Base-by-base conservation (phyloP, 345 rosid species). In the Hibiscus mutabilis region DNA sequence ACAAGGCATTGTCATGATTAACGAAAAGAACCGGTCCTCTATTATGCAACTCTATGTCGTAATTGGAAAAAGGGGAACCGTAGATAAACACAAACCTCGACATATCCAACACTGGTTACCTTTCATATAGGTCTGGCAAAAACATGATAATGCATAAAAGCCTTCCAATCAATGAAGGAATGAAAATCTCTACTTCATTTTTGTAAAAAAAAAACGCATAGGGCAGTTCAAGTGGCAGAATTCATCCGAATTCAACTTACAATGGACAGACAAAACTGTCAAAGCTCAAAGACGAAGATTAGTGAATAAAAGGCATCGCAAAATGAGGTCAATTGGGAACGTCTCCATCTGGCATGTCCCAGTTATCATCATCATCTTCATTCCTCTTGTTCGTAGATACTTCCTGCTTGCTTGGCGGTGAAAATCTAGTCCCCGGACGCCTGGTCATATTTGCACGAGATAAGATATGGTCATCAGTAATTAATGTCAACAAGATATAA, bases 281-380 rank as follows among this genome's bases (percentile, higher is more conserved):
- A 11, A 19, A 61, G 60, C 62, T 58, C 75, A 73, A 69, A 73
- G 40, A 21, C 13, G 27, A 68, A 76, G 33, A 61, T 19, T 60
- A 64, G 68, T 71, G 13, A 66, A 73, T 27, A 71, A 51, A 79
- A 60, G 65, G 31, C 74, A 55, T 19, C n/a, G 65, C 27, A 56
- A 69, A 71, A 37, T 49, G 40, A 7, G 69, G 15, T 87, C 75
- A 89, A 65, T 74, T 79, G 64, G 88, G 85, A 73, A 77, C 7
- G 75, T 72, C 82, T 74, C 87, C 97, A 66, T 72, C 86, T 56
- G 97, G 92, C 86, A 87, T 62, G 18, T 92, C 97, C 97, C 97
- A 90, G 90, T 92, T 90, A 76, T 92, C 96, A 49, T 84, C 91
- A 0, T 79, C 96, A 14, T 80, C 92, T 19, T 82, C 86, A 4